Evolutionary conservation across 2,329 filamentous ascomycete genomes (phyloP).

Genomic region (Atkinsonella hypoxylon): DNA sequence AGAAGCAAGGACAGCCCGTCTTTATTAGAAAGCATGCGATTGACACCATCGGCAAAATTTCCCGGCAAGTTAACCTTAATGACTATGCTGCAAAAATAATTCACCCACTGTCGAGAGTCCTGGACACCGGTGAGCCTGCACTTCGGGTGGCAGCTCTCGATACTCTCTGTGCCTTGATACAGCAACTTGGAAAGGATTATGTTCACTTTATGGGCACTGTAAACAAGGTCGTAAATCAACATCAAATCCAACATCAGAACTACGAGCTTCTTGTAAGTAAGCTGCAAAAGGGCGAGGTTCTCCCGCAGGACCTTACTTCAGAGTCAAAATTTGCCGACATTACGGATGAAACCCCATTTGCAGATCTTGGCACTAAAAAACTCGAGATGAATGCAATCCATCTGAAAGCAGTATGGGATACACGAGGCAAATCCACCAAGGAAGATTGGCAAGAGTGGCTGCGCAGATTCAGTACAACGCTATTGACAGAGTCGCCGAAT

Average conservation of each 20-base stretch:
- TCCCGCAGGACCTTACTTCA: slow-evolving; percentile 90
- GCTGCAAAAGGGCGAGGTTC: slow-evolving; percentile 81
- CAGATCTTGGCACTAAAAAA: slow-evolving; percentile 84
- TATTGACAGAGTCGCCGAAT: slow-evolving; percentile 90
- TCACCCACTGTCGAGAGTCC: slow-evolving; percentile 76
- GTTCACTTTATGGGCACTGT: slow-evolving; percentile 88
- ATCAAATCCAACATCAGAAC: slow-evolving; percentile 79
- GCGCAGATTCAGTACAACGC: slow-evolving; percentile 85
- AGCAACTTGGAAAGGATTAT: slow-evolving; percentile 92
- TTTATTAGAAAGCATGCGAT: slow-evolving; percentile 80
- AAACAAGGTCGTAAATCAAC: slow-evolving; percentile 68
- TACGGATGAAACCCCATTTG: slow-evolving; percentile 67
- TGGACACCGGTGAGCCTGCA: slow-evolving; percentile 59
- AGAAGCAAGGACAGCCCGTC: slow-evolving; percentile 70
- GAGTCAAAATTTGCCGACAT: slow-evolving; percentile 70
- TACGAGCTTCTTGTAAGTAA: slow-evolving; percentile 90
- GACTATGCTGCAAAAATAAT: slow-evolving; percentile 96
- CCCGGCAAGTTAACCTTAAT: slow-evolving; percentile 90
- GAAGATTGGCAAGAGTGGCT: slow-evolving; percentile 99
- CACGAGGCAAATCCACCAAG: slow-evolving; percentile 88
- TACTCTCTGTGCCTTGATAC: slow-evolving; percentile 87
- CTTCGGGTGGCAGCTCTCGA: slow-evolving; percentile 78
- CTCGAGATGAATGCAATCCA: slow-evolving; percentile 96
- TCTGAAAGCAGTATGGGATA: slow-evolving; percentile 94
- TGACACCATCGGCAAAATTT: slow-evolving; percentile 88